Percentiles rank a stretch among this genome's conserved stretches.
These are phyloP conservation scores for Phytophthora sansomeana DNA, from an alignment of 352 stramenopile genomes.

Conservation along the genomic window DNA sequence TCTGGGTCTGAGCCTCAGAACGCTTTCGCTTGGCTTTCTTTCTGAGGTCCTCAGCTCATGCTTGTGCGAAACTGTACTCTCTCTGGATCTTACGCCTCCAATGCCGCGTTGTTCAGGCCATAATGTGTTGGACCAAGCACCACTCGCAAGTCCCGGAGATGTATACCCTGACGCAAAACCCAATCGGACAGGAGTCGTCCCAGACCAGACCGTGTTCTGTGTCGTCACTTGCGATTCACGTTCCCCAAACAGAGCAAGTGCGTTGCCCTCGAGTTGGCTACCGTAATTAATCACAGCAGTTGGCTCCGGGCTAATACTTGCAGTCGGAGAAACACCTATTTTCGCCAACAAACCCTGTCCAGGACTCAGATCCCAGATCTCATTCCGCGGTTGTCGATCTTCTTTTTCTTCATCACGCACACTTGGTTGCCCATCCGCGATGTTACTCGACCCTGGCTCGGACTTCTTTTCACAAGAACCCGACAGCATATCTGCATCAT, in stretches of 20 bases:
- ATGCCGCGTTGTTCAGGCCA: neutral
- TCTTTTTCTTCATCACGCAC: neutral
- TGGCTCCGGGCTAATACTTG: constrained; percentile 3
- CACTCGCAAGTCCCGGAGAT: neutral
- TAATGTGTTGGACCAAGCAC: neutral
- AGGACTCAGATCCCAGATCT: neutral
- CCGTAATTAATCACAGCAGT: neutral
- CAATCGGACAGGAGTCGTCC: too few species aligned
- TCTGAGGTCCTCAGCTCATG: too few species aligned
- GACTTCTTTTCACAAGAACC: neutral
- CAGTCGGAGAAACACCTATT: neutral
- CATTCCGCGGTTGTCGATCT: neutral
- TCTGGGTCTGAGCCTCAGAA: too few species aligned
- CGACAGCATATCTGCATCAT: neutral
- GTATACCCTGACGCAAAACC: neutral
- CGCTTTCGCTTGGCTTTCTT: too few species aligned
- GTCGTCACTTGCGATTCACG: neutral
- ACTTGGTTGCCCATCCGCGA: neutral
- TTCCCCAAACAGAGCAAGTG: neutral
- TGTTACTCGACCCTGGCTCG: neutral
- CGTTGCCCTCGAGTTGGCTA: constrained; percentile 5
- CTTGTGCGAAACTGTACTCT: too few species aligned
- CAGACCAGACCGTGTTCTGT: too few species aligned
- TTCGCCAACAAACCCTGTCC: too few species aligned
- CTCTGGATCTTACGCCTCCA: too few species aligned